Evolutionary conservation across 768 basidiomycete genomes (phyloP), one percentile per base, ranked within the genome.

Genomic region (Tylopilus subfusipes): DNA sequence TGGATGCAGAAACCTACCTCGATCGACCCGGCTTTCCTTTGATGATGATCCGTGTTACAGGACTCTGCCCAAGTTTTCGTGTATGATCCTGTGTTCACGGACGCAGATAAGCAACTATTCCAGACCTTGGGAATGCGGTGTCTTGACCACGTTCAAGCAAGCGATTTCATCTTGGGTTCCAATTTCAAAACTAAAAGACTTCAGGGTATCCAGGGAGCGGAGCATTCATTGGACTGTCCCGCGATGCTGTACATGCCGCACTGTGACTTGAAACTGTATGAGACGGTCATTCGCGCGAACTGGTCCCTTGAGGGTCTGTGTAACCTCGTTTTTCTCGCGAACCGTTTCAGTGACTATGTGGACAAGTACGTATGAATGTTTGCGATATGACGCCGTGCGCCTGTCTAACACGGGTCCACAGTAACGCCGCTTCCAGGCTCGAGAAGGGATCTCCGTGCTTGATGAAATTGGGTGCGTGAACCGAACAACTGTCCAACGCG

Each of bases 221-320:
- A 65, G 50, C 67, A 76, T 53, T 51, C 54, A 16, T 33, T 73
- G 44, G 56, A 60, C 25, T 48, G 58, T 52, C 82, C 83, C 58
- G 88, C 86, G 44, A 73, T 91, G 51, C 73, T 84, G 50, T 89
- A 82, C 72, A 88, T 90, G 86, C 88, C 87, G 21, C 88, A 90
- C 68, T 90, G 89, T 66, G 86, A 88, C 63, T 64, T 86, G 68
- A 77, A 77, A 56, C 75, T 90, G 25, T 88, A 90, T 67, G 86
- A 91, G 64, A 76, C 72, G 58, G 63, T 89, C 42, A 69, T 90
- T 52, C 76, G 77, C 53, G 76, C 77, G 13, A 89, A 88, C 65
- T 86, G 85, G 84, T 70, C 73, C 43, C 63, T 54, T 27, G 73
- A 73, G 27, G 70, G 70, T 21, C 68, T 88, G 48, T 63, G 73